These are phyloP conservation scores for Tulasnella sp. DNA, from an alignment of 768 basidiomycete genomes.

Conservation along the genomic window DNA sequence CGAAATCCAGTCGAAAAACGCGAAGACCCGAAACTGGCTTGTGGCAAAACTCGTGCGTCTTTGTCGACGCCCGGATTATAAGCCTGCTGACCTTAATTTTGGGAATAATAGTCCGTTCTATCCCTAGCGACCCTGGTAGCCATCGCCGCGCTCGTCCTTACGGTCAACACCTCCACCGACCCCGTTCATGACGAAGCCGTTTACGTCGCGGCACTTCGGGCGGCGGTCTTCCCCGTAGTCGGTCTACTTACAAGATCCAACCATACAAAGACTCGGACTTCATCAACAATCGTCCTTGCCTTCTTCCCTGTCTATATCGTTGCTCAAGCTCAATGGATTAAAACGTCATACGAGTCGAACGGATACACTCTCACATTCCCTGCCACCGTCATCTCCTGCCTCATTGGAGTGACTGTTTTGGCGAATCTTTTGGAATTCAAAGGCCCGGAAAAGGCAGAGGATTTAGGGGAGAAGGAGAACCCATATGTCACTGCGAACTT, in stretches of 20 bases:
- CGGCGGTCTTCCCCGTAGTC: constrained; percentile 52
- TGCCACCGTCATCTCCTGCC: constrained; percentile 40
- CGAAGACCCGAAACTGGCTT: constrained; percentile 54
- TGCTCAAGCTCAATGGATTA: constrained; percentile 58
- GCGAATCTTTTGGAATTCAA: constrained; percentile 69
- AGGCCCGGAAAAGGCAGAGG: constrained; percentile 60
- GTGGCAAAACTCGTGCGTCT: constrained; percentile 70
- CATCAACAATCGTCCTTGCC: constrained; percentile 72
- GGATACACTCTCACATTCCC: constrained; percentile 40
- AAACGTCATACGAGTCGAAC: constrained; percentile 52
- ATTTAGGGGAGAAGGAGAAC: constrained; percentile 55
- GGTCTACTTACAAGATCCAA: constrained; percentile 60
- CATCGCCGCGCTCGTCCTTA: constrained; percentile 44
- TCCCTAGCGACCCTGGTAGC: neutral
- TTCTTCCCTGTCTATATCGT: constrained; percentile 77
- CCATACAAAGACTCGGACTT: constrained; percentile 60
- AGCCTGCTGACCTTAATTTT: constrained; percentile 21
- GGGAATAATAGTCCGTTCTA: neutral
- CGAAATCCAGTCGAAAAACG: constrained; percentile 46
- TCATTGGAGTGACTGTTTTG: constrained; percentile 56
- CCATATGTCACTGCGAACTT: constrained; percentile 78
- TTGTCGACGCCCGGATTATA: neutral
- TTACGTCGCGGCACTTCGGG: constrained; percentile 62
- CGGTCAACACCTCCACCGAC: constrained; percentile 50
- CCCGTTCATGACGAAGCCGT: constrained; percentile 42